These are phyloP conservation scores for Allium fistulosum DNA, from an alignment of 106 monocot species.

Conservation along the genomic window DNA sequence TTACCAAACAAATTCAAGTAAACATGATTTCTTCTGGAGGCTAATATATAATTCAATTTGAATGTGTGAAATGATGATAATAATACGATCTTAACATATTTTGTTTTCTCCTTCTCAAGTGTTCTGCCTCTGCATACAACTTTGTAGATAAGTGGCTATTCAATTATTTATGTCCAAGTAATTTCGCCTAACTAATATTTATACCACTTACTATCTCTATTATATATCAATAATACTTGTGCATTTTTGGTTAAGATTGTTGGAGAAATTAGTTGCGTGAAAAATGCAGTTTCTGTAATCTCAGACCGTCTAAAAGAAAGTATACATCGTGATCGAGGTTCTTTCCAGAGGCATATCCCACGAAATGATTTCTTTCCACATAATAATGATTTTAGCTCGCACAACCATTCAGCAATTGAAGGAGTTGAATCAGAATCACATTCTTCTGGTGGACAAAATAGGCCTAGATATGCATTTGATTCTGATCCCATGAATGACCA, in stretches of 20 bases:
- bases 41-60: too few relatives aligned
- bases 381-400: conserved; percentile 57
- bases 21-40: too few relatives aligned
- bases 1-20: too few relatives aligned
- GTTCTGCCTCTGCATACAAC: too few relatives aligned
- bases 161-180: too few relatives aligned
- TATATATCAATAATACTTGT: too few relatives aligned
- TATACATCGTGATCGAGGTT: conserved; percentile 81
- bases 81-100: too few relatives aligned
- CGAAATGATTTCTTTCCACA: conserved; percentile 41
- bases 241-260: conserved; percentile 42
- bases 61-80: too few relatives aligned
- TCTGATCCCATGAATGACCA: conserved; percentile 23
- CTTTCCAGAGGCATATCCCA: conserved; percentile 57
- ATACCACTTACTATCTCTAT: too few relatives aligned
- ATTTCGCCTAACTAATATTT: too few relatives aligned
- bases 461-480: conserved; percentile 51
- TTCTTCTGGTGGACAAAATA: conserved; percentile 23
- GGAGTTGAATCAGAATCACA: conserved; percentile 44
- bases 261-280: conserved; percentile 76
- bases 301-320: conserved; percentile 91
- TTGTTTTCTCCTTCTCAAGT: too few relatives aligned
- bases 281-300: conserved; percentile 74
- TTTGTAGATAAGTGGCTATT: too few relatives aligned
- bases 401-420: conserved; percentile 30